Percentiles rank a stretch among this genome's conserved stretches.
Conservation (phyloP, 2,329 filamentous ascomycete genomes). For the Fusarium transvaalense region DNA sequence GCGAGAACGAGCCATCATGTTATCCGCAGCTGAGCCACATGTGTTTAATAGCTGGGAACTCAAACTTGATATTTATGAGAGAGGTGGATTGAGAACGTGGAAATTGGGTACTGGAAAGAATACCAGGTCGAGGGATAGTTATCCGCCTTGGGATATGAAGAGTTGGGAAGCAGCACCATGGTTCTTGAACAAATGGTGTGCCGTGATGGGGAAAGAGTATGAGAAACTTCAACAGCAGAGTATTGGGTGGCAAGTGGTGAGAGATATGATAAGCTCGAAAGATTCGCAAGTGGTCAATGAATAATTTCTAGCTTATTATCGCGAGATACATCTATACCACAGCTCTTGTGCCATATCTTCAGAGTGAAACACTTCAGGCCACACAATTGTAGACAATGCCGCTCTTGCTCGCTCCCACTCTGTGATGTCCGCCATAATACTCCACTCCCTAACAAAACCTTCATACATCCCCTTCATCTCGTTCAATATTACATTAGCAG, state of each 20-base stretch:
- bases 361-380: slow-evolving; percentile 9
- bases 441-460: slow-evolving; percentile 25
- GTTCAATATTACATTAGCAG: not conserved
- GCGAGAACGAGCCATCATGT: slow-evolving; percentile 46
- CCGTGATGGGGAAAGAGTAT: slow-evolving; percentile 37
- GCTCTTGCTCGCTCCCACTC: slow-evolving; percentile 15
- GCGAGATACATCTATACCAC: slow-evolving; percentile 17
- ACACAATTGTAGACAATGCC: slow-evolving; percentile 12
- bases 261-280: slow-evolving; percentile 23
- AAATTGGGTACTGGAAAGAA: not conserved
- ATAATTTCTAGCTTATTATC: not conserved
- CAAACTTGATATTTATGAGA: slow-evolving; percentile 45
- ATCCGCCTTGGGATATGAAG: slow-evolving; percentile 47
- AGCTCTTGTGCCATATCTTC: slow-evolving; percentile 4
- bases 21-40: slow-evolving; percentile 42
- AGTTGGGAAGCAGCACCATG: slow-evolving; percentile 49
- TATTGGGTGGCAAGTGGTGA: slow-evolving; percentile 38
- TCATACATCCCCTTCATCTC: slow-evolving; percentile 1
- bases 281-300: not conserved
- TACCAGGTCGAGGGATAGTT: not conserved
- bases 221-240: slow-evolving; percentile 42
- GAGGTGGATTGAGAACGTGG: slow-evolving; percentile 43
- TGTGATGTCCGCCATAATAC: not conserved
- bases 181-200: slow-evolving; percentile 48
- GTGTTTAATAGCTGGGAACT: slow-evolving; percentile 44